These are phyloP conservation scores for Hydnomerulius pinastri DNA, from an alignment of 768 basidiomycete genomes.

Conservation along the genomic window DNA sequence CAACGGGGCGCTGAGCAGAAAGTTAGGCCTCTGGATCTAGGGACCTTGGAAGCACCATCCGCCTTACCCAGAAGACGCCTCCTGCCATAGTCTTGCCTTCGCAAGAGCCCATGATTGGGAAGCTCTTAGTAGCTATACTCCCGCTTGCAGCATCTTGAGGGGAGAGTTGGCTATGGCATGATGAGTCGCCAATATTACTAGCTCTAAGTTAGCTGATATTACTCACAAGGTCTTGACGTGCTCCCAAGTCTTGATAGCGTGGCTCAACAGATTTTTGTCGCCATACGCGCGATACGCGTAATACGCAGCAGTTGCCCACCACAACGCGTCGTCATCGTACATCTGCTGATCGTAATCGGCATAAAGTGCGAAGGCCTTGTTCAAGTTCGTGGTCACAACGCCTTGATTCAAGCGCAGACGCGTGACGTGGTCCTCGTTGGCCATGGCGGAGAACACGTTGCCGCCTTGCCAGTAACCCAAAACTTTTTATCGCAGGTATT, in stretches of 20 bases:
- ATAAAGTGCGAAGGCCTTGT: conserved; percentile 9
- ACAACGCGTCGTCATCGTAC: conserved; percentile 30
- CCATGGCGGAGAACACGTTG: conserved; percentile 53
- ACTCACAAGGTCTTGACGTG: conserved; percentile 48
- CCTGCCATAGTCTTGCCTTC: conserved; percentile 53
- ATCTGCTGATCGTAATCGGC: conserved; percentile 7
- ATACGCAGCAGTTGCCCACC: conserved; percentile 56
- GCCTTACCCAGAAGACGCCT: conserved; percentile 54
- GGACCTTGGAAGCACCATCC: neutral
- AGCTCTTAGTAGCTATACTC: conserved; percentile 41
- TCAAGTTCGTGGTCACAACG: conserved; percentile 6
- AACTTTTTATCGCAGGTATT: conserved; percentile 27
- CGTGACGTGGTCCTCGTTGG: conserved; percentile 29
- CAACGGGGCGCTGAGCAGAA: conserved; percentile 48
- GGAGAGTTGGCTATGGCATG: conserved; percentile 37
- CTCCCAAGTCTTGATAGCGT: conserved; percentile 51
- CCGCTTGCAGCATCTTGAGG: conserved; percentile 40
- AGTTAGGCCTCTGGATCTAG: neutral
- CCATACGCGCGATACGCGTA: conserved; percentile 51
- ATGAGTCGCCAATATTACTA: too few species aligned
- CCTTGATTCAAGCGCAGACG: conserved; percentile 3
- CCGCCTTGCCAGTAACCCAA: conserved; percentile 56
- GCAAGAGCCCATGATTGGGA: conserved; percentile 44
- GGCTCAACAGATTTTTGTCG: conserved; percentile 41
- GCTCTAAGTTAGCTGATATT: neutral